Evolutionary conservation across 371 early-diverging fungal species (phyloP).

Genomic region (Saksenaea oblongispora): DNA sequence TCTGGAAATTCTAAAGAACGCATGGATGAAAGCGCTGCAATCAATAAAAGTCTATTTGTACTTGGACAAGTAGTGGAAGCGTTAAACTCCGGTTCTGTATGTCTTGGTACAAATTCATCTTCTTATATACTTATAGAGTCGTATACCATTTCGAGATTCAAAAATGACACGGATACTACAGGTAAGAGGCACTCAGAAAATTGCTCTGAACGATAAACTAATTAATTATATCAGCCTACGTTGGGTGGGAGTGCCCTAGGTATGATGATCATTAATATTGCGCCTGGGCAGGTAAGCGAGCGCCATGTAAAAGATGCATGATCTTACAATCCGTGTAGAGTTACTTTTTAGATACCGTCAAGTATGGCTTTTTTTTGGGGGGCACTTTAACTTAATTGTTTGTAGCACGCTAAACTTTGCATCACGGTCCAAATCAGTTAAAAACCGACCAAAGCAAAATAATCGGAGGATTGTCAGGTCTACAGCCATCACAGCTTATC

Average conservation of each 20-base stretch:
- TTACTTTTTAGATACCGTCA: constrained; percentile 50
- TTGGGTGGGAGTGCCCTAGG: constrained; percentile 62
- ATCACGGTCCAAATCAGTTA: constrained; percentile 62
- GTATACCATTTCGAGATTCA: constrained; percentile 76
- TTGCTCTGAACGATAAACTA: background rate
- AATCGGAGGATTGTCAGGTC: background rate
- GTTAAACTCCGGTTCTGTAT: constrained; percentile 53
- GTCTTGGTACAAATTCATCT: background rate
- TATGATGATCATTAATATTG: constrained; percentile 68
- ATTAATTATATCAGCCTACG: constrained; percentile 40
- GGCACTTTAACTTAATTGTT: background rate
- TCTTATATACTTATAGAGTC: constrained; percentile 16
- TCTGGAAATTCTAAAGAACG: constrained; percentile 67
- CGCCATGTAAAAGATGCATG: background rate
- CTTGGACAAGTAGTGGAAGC: constrained; percentile 76
- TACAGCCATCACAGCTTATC: background rate
- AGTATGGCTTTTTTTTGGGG: constrained; percentile 17
- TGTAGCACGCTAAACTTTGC: constrained; percentile 72
- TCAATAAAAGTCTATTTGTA: constrained; percentile 77
- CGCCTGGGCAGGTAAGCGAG: constrained; percentile 51
- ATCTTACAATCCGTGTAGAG: constrained; percentile 5
- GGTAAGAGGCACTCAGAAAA: constrained; percentile 13
- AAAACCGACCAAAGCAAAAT: constrained; percentile 37
- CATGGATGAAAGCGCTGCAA: constrained; percentile 70
- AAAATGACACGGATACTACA: constrained; percentile 78